Base-by-base conservation (phyloP, 345 rosid species). In the Ceriops zippeliana region DNA sequence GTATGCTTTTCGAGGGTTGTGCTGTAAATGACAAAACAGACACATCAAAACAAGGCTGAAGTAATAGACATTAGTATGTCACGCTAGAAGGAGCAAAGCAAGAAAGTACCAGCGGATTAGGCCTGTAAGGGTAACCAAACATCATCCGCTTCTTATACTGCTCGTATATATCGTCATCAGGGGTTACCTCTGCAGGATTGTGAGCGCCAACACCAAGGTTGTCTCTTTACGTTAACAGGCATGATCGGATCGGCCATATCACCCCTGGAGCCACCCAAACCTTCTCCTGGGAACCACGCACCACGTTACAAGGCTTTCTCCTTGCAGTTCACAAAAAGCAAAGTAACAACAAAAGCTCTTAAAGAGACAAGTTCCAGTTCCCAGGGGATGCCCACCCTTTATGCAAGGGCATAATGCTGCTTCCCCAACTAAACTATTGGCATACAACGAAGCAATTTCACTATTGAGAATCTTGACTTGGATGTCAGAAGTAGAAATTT, bases 161-260 rank as follows among this genome's bases (percentile, higher is more conserved):
- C 81, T 95, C 99, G 57, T 95, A 95, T 78, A 92, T 91, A 75
- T 95, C 99, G 80, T 96, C 99, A 0, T 95, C 96, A 26, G 97
- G 52, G 24, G 82, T 79, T 77, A 95, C 98, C 66, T 95, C 98
- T 37, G 98, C 98, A 7, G 99, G 98, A 38, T 85, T 73, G 6
- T 86, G 83, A 78, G 99, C 98, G 58, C 99, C 99, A 64, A 95
- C 90, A 65, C 99, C 99, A 85, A 95, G 81, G 74, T 95, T 75
- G 78, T 95, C 82, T 73, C 87, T 96, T 96, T 42, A 96, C 82
- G 72, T 87, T 83, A 42, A 96, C 96, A 20, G 96, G 96, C 88
- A 72, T 80, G 67, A 96, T 87, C 22, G 99, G 99, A 83, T 96
- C 90, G 63, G 99, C 83, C 70, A 95, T 91, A 61, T 97, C 99